Percentiles rank a stretch among this genome's conserved stretches.
These are phyloP conservation scores for Codiaeum variegatum DNA, from an alignment of 441 rosid species.

Conservation along the genomic window DNA sequence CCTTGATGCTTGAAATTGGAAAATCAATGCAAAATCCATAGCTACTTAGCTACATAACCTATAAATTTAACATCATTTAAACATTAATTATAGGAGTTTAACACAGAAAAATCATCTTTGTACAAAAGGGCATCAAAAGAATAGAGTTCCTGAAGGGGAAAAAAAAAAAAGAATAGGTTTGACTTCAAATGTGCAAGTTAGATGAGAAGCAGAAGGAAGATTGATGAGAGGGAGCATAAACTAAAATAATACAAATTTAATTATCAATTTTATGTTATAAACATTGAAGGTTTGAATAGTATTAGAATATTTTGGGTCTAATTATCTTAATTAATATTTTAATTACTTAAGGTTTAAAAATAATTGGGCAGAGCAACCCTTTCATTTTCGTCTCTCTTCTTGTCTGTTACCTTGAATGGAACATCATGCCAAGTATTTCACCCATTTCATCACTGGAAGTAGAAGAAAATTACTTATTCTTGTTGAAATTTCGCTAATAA, in stretches of 20 bases:
- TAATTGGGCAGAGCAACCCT: slow-evolving; percentile 38
- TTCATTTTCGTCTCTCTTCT: slow-evolving; percentile 46
- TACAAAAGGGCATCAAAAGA: slow-evolving; percentile 18
- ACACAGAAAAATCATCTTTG: not conserved
- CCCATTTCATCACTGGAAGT: not conserved
- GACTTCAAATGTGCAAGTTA: slow-evolving; percentile 42
- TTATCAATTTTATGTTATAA: slow-evolving; percentile 22
- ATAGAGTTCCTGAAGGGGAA: slow-evolving; percentile 25
- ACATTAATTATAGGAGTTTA: slow-evolving; percentile 3
- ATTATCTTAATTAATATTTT: slow-evolving; percentile 1
- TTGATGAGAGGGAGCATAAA: slow-evolving; percentile 28
- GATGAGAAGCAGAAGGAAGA: slow-evolving; percentile 30
- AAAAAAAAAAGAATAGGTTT: slow-evolving; percentile 37
- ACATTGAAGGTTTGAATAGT: slow-evolving; percentile 19
- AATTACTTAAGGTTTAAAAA: slow-evolving; percentile 19
- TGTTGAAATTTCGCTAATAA: not conserved
- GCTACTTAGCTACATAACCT: not conserved
- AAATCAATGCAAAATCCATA: slow-evolving; percentile 2
- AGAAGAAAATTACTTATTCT: not conserved
- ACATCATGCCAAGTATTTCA: slow-evolving; percentile 28
- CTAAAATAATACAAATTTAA: slow-evolving; percentile 35
- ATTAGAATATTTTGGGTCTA: slow-evolving; percentile 22
- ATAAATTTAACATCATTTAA: not conserved
- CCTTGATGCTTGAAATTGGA: not conserved
- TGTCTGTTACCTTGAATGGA: slow-evolving; percentile 47